Base-by-base conservation (phyloP, 139 green algal genomes). In the Chlamydomonas sphaeroides region DNA sequence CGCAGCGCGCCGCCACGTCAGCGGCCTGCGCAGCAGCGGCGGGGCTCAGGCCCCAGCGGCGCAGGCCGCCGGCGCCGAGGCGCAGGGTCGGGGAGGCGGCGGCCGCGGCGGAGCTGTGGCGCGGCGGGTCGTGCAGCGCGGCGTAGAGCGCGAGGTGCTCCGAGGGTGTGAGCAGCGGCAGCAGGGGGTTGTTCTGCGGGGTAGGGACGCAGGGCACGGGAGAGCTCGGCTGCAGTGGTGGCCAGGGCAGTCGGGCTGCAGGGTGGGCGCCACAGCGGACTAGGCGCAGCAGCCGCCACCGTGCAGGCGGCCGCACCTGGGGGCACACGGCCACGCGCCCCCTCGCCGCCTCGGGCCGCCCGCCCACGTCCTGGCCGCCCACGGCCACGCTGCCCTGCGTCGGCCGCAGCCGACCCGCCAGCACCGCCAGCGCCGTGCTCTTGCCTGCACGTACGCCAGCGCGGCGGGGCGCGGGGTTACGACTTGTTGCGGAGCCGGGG, bases 101-200 rank as follows among this genome's bases (percentile, higher is more conserved):
- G 2, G 62, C 62, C 21, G 32, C 15, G 28, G 32, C 14, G 32
- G 62, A 42, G 32, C n/a, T 3, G 11, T n/a, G 32, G 32, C 10
- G 7, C 7, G 4, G 18, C 3, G n/a, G 32, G 35, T 42, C 62
- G 74, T 81, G 63, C 32, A 81, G 74, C 6, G 42, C 41, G n/a
- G 38, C 66, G n/a, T 72, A 81, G 11, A 81, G 59, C 38, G 30
- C 32, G 10, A 81, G 61, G 41, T 81, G 74, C 74, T 81, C 74
- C 28, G 45, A 8, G n/a, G 74, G 57, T 3, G 74, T 62, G 2
- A 81, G 41, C 17, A 72, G 74, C 28, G 59, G 61, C 41, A 81
- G 42, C 30, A 81, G 74, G 8, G 74, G 74, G 74, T 81, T 62
- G 39, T 41, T 70, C 74, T 81, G 74, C 14, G 36, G 4, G 51